Percentiles rank a stretch among this genome's conserved stretches.
Conservation (phyloP, 1,284 basidiomycete species). For the Ustilago tritici region DNA sequence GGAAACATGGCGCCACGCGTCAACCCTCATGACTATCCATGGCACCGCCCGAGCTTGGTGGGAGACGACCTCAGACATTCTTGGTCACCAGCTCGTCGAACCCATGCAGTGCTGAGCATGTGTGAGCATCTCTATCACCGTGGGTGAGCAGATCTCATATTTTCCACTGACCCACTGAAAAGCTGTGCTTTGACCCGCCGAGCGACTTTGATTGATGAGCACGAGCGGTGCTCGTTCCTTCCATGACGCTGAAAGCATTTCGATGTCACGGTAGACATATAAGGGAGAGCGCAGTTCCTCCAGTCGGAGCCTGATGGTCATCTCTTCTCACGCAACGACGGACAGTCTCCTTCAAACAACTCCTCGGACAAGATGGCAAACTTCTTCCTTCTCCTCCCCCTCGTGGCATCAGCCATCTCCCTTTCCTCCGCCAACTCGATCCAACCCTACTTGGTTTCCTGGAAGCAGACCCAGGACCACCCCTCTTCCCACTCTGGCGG, state of each 20-base stretch:
- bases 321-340: too few relatives aligned
- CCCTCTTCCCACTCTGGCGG: constrained; percentile 7
- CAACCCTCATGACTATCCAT: not conserved
- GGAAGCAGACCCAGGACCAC: constrained; percentile 12
- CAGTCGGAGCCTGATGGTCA: too few relatives aligned
- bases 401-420: constrained; percentile 9
- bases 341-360: not conserved
- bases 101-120: too few relatives aligned
- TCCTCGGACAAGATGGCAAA: constrained; percentile 6
- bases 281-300: too few relatives aligned
- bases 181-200: not conserved
- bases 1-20: not conserved
- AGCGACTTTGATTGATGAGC: too few relatives aligned
- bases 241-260: too few relatives aligned
- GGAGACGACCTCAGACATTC: not conserved
- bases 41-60: not conserved
- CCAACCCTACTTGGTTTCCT: constrained; percentile 4
- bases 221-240: too few relatives aligned
- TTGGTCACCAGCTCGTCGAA: too few relatives aligned
- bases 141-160: not conserved
- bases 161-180: not conserved
- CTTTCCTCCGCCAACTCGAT: not conserved
- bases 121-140: not conserved
- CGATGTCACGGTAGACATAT: too few relatives aligned
- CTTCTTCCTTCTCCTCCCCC: constrained; percentile 13